These are phyloP conservation scores for Canariomyces notabilis DNA, from an alignment of 2,329 filamentous ascomycete species.

Conservation along the genomic window DNA sequence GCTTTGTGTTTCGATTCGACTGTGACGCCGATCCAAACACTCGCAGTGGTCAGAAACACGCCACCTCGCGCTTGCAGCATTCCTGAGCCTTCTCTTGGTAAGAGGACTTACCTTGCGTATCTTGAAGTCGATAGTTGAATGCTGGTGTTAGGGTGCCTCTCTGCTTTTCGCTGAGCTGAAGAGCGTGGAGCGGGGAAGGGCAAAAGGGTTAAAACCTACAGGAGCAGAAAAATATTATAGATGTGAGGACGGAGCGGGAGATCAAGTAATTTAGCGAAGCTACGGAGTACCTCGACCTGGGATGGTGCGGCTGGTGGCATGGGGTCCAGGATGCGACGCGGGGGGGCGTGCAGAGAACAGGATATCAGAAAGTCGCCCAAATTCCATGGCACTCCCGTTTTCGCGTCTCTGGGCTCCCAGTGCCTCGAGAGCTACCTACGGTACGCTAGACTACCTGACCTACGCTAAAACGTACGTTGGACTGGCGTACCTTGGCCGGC, in stretches of 20 bases:
- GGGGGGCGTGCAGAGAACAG: slow-evolving; percentile 22
- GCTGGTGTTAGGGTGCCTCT: no score
- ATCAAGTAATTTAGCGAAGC: slow-evolving; percentile 9
- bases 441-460: slow-evolving; percentile 5
- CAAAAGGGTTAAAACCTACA: slow-evolving; percentile 4
- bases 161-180: background rate
- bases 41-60: background rate
- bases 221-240: slow-evolving; percentile 2
- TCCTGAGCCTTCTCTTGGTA: background rate
- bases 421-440: no score
- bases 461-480: background rate
- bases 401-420: no score
- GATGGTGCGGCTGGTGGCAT: slow-evolving; percentile 14
- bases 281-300: slow-evolving; percentile 6
- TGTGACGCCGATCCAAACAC: background rate
- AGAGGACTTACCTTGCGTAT: background rate
- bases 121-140: background rate
- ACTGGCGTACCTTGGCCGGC: background rate
- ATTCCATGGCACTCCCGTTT: slow-evolving; percentile 26
- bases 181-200: background rate
- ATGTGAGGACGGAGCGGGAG: background rate
- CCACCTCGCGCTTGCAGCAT: background rate
- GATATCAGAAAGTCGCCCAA: slow-evolving; percentile 22
- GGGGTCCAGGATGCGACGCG: slow-evolving; percentile 19
- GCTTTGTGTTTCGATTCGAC: background rate